Conservation (phyloP, 257 asterid species). For the Solanum rostratum region DNA sequence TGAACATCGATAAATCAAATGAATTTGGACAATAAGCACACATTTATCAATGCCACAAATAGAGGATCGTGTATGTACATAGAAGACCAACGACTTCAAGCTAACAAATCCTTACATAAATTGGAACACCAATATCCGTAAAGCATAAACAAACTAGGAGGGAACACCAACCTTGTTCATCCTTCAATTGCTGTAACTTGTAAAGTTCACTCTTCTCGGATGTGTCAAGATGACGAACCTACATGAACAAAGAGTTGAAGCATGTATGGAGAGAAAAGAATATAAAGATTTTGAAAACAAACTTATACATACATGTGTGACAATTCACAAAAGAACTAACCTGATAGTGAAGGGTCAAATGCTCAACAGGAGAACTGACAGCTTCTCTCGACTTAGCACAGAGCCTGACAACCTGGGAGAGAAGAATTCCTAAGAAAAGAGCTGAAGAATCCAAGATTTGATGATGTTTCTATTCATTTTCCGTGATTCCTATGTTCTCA, state of each 20-base stretch:
- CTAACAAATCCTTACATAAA: neutral
- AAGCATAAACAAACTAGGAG: neutral
- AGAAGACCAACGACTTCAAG: neutral
- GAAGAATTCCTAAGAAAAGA: neutral
- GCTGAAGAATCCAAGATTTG: neutral
- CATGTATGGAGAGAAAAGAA: neutral
- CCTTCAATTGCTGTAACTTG: constrained; percentile 96
- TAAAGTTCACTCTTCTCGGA: constrained; percentile 97
- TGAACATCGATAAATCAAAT: constrained; percentile 14
- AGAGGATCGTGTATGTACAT: neutral
- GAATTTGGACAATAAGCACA: neutral
- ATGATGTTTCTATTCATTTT: neutral
- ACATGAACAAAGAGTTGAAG: constrained; percentile 1
- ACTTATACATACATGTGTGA: neutral
- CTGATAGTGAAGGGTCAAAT: constrained; percentile 96
- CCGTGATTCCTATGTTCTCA: neutral
- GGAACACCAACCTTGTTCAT: constrained; percentile 72
- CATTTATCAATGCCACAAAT: neutral
- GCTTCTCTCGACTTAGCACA: constrained; percentile 99
- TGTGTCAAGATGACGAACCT: constrained; percentile 98
- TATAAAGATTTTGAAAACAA: neutral
- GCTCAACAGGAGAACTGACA: constrained; percentile 97
- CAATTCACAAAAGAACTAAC: constrained; percentile 14
- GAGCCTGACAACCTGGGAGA: constrained; percentile 78
- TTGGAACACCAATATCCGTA: neutral